Conservation (phyloP, 805 yeast species). For the Blastobotrys chiropterorum region DNA sequence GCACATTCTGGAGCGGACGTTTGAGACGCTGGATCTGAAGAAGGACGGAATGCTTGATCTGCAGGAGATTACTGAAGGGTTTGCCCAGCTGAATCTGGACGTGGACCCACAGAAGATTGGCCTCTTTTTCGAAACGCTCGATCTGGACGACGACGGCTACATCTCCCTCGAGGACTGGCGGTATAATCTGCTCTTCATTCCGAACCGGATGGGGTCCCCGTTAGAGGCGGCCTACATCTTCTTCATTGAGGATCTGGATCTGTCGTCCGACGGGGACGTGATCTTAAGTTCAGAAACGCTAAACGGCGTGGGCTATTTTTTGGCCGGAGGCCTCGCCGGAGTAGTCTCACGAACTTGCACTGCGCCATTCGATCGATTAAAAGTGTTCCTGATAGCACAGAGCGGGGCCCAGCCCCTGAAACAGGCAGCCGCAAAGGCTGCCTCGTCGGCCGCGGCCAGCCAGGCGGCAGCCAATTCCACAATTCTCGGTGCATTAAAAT, state of each 20-base stretch:
- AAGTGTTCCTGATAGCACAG: slow-evolving; percentile 89
- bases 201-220: slow-evolving; percentile 37
- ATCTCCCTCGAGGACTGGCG: slow-evolving; percentile 84
- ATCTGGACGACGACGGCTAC: slow-evolving; percentile 52
- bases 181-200: slow-evolving; percentile 74
- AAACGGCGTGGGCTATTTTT: slow-evolving; percentile 82
- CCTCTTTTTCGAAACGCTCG: slow-evolving; percentile 49
- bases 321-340: slow-evolving; percentile 94
- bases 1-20: slow-evolving; percentile 61
- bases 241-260: slow-evolving; percentile 72
- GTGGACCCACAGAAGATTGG: slow-evolving; percentile 51
- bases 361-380: slow-evolving; percentile 93
- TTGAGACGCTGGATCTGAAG: slow-evolving; percentile 60
- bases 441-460: slow-evolving; percentile 14
- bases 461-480: slow-evolving; percentile 35
- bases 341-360: slow-evolving; percentile 94
- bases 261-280: slow-evolving; percentile 89
- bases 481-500: slow-evolving; percentile 68
- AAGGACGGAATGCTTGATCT: slow-evolving; percentile 64
- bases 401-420: slow-evolving; percentile 38
- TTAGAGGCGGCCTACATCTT: slow-evolving; percentile 73
- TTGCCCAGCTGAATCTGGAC: slow-evolving; percentile 47
- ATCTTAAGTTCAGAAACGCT: slow-evolving; percentile 71
- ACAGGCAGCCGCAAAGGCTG: slow-evolving; percentile 19
- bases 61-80: slow-evolving; percentile 61